Percentiles rank a stretch among this genome's conserved stretches.
phyloP scores from a whole-genome alignment of 257 asterid genomes.

The Solanum clarkiae region DNA sequence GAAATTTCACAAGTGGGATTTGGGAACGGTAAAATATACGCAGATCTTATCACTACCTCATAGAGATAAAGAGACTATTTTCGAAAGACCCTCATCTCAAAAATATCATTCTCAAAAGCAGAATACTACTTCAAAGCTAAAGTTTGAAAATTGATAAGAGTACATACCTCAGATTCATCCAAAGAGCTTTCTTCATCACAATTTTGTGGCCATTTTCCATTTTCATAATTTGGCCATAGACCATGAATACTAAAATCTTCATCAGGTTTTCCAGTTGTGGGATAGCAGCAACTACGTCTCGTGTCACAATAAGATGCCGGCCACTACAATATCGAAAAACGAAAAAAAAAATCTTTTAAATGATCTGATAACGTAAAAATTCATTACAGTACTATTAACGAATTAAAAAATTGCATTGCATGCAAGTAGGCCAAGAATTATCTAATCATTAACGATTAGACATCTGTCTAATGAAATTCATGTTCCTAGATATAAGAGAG shows the following conservation, averaged over 20 bases:
- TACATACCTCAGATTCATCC: slow-evolving; percentile 40
- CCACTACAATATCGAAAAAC: slow-evolving; percentile 28
- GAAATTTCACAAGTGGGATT: accelerated
- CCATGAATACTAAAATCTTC: slow-evolving; percentile 81
- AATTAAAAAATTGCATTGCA: neutral
- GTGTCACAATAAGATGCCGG: slow-evolving; percentile 67
- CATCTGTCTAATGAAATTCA: too few relatives aligned
- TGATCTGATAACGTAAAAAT: neutral
- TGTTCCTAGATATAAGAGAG: too few relatives aligned
- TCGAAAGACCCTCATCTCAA: too few relatives aligned
- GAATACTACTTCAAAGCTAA: neutral
- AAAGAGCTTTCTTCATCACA: slow-evolving; percentile 34
- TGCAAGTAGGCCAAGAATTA: too few relatives aligned
- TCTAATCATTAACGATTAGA: too few relatives aligned
- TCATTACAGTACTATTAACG: neutral
- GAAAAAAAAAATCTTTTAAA: neutral
- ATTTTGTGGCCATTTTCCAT: slow-evolving; percentile 54
- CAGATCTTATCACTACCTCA: too few relatives aligned
- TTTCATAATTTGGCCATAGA: slow-evolving; percentile 63
- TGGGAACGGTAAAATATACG: accelerated
- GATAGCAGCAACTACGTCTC: slow-evolving; percentile 55
- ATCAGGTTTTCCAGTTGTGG: slow-evolving; percentile 51
- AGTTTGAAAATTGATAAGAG: neutral
- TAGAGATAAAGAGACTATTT: too few relatives aligned
- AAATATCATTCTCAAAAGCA: too few relatives aligned